Evolutionary conservation across 768 basidiomycete species (phyloP).

Genomic region (Lentinula raphanica): DNA sequence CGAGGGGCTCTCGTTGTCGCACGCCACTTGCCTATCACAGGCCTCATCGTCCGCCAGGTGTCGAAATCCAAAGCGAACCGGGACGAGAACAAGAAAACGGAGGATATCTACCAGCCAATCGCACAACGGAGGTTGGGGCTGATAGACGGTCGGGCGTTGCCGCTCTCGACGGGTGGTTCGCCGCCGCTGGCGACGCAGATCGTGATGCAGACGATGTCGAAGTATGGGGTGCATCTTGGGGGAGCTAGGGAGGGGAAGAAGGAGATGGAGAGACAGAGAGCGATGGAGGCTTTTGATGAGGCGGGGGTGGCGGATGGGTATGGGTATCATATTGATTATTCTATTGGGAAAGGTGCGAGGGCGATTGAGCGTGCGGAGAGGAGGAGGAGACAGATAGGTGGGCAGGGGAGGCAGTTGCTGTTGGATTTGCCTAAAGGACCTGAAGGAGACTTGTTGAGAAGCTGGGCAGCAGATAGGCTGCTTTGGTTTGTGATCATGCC

Average conservation of each 20-base stretch:
- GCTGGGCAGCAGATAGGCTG: not conserved
- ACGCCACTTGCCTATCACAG: not conserved
- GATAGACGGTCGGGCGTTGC: not conserved
- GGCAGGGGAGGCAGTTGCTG: not conserved
- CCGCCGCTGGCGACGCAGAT: not conserved
- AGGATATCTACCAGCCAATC: not conserved
- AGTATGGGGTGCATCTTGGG: not conserved
- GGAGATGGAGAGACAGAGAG: not conserved
- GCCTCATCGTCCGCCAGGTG: not conserved
- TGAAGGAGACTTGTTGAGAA: not conserved
- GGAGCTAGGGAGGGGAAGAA: not conserved
- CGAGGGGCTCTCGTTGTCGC: not conserved
- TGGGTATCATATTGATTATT: not conserved
- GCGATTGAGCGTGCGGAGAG: conserved; percentile 1
- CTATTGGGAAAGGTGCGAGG: not conserved
- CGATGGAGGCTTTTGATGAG: not conserved
- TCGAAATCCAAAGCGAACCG: not conserved
- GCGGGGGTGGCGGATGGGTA: not conserved
- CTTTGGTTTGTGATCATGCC: conserved; percentile 1
- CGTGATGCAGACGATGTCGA: not conserved
- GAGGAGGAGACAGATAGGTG: not conserved
- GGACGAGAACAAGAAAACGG: not conserved
- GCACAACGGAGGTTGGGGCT: not conserved
- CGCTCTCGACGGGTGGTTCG: not conserved
- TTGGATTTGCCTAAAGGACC: not conserved